Evolutionary conservation across 352 stramenopile species (phyloP).

Genomic region (Globisporangium parvum): DNA sequence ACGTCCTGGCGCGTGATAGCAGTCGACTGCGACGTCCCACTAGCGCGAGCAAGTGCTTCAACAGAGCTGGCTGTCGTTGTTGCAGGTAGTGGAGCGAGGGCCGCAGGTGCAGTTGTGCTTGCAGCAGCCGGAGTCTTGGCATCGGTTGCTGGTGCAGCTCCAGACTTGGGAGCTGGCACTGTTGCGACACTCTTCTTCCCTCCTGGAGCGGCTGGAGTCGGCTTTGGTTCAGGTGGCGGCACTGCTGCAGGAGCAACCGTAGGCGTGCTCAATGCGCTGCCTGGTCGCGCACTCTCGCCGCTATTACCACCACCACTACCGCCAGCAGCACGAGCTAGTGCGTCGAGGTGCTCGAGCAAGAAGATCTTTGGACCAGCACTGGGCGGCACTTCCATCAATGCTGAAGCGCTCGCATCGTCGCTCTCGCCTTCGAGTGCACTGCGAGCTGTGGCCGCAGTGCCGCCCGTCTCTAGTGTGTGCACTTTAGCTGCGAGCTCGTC

Average conservation of each 20-base stretch:
- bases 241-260: conserved; percentile 6
- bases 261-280: too few species aligned
- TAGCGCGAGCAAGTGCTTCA: too few species aligned
- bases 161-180: background rate
- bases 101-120: background rate
- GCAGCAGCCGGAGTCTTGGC: background rate
- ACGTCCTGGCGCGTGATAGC: conserved; percentile 11
- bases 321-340: conserved; percentile 13
- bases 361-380: background rate
- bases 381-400: too few species aligned
- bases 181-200: background rate
- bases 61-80: background rate
- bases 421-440: background rate
- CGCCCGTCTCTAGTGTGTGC: background rate
- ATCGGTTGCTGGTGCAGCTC: background rate
- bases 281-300: background rate
- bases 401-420: background rate
- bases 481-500: conserved; percentile 19
- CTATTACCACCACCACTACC: conserved; percentile 2
- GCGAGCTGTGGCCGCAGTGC: conserved; percentile 12
- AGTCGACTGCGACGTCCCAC: too few species aligned
- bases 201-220: background rate
- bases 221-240: conserved; percentile 7
- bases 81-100: background rate
- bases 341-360: conserved; percentile 9